These are phyloP conservation scores for Hypomontagnella monticulosa DNA, from an alignment of 495 filamentous ascomycete genomes.

Conservation along the genomic window DNA sequence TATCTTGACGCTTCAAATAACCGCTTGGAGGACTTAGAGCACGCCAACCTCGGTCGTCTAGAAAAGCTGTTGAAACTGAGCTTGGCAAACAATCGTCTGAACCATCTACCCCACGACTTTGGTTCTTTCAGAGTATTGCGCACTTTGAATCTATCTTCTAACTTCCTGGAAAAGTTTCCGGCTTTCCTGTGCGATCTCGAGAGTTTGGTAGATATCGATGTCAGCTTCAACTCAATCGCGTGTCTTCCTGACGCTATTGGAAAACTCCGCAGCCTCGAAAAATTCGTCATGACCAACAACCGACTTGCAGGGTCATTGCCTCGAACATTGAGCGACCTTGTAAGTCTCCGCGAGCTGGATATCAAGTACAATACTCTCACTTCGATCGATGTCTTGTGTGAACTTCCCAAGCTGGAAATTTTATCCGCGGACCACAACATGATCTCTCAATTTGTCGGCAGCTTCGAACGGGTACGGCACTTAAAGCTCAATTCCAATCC, in stretches of 20 bases:
- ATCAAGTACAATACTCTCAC: conserved; percentile 89
- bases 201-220: conserved; percentile 89
- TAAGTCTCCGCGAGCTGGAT: conserved; percentile 89
- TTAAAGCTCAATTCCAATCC: conserved; percentile 92
- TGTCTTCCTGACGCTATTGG: conserved; percentile 80
- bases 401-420: conserved; percentile 86
- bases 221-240: conserved; percentile 94
- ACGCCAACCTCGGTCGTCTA: conserved; percentile 70
- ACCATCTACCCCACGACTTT: conserved; percentile 80
- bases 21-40: conserved; percentile 82
- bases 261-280: conserved; percentile 78
- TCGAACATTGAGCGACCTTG: conserved; percentile 71
- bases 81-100: conserved; percentile 90
- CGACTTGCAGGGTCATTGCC: conserved; percentile 78
- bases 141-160: conserved; percentile 90
- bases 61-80: conserved; percentile 87
- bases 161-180: conserved; percentile 86
- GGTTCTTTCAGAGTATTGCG: conserved; percentile 77
- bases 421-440: conserved; percentile 89
- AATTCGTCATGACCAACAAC: conserved; percentile 96
- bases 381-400: conserved; percentile 83
- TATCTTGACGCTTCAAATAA: conserved; percentile 97
- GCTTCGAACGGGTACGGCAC: conserved; percentile 83
- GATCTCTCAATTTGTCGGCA: conserved; percentile 85
- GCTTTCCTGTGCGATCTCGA: conserved; percentile 82